Percentiles rank a stretch among this genome's conserved stretches.
phyloP scores from a whole-genome alignment of 2,329 filamentous ascomycete species.

The Alternaria dauci region DNA sequence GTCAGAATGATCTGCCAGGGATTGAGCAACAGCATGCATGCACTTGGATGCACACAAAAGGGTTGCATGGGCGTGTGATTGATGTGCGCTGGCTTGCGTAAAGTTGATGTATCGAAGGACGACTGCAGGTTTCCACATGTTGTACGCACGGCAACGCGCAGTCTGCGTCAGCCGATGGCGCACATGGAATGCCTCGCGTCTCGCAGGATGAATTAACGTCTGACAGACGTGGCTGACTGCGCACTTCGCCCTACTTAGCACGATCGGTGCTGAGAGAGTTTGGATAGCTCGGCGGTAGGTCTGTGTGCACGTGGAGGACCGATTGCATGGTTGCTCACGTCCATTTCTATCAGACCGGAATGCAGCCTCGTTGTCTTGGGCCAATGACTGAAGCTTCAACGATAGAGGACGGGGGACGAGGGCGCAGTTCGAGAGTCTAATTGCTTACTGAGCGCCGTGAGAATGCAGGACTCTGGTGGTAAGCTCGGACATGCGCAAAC shows the following conservation, averaged over 20 bases:
- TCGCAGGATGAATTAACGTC: slow-evolving; percentile 12
- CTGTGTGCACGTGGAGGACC: slow-evolving; percentile 3
- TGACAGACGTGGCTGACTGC: slow-evolving; percentile 2
- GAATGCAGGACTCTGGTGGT: background rate
- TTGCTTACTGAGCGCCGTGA: slow-evolving; percentile 1
- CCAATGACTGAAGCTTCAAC: slow-evolving; percentile 11
- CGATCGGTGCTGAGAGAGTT: slow-evolving; percentile 2
- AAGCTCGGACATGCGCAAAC: background rate
- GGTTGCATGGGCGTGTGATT: slow-evolving; percentile 38
- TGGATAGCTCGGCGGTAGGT: slow-evolving; percentile 4
- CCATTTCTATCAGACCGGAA: slow-evolving; percentile 10
- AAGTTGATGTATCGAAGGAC: slow-evolving; percentile 30
- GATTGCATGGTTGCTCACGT: slow-evolving; percentile 2
- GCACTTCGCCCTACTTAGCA: slow-evolving; percentile 1
- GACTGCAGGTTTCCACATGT: slow-evolving; percentile 32
- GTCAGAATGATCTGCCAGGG: slow-evolving; percentile 34
- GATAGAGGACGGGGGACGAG: slow-evolving; percentile 5
- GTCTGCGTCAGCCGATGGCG: slow-evolving; percentile 16
- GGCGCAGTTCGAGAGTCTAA: slow-evolving; percentile 12
- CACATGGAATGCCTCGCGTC: slow-evolving; percentile 11
- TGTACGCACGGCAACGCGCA: slow-evolving; percentile 14
- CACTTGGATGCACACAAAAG: slow-evolving; percentile 13
- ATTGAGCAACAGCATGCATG: slow-evolving; percentile 6
- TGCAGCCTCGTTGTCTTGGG: slow-evolving; percentile 2
- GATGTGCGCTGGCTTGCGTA: slow-evolving; percentile 26